A percentile compares a stretch with the other conserved stretches of the same genome.
phyloP scores from a whole-genome alignment of 2,329 filamentous ascomycete genomes.

The Huntiella bhutanensis region DNA sequence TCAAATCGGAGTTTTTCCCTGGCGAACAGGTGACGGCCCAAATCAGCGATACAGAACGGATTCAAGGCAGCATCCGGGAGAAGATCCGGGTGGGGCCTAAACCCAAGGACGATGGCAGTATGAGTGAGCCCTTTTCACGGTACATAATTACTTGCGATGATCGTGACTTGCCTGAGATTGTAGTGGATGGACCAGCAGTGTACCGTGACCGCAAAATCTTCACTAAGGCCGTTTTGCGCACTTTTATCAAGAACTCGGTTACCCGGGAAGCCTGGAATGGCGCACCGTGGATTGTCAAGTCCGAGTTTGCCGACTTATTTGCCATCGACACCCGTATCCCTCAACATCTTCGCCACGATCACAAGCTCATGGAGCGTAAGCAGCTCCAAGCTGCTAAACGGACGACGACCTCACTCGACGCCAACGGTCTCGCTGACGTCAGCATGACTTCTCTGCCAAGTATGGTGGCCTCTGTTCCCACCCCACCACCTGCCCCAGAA shows the following conservation, averaged over 20 bases:
- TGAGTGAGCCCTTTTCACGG: conserved; percentile 52
- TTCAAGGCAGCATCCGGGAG: conserved; percentile 61
- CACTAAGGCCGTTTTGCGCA: conserved; percentile 81
- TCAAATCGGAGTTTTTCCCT: conserved; percentile 79
- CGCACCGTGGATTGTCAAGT: conserved; percentile 91
- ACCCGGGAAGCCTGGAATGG: conserved; percentile 81
- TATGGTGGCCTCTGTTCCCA: background rate
- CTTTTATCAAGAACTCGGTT: conserved; percentile 92
- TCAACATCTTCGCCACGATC: conserved; percentile 62
- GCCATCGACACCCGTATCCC: conserved; percentile 79
- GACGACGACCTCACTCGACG: conserved; percentile 26
- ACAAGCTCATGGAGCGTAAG: conserved; percentile 59
- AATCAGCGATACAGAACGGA: conserved; percentile 46
- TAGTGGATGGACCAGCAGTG: conserved; percentile 67
- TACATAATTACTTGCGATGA: conserved; percentile 65
- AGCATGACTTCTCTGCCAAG: conserved; percentile 10
- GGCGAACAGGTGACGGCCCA: conserved; percentile 67
- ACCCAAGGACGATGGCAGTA: conserved; percentile 45
- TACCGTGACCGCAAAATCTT: conserved; percentile 78
- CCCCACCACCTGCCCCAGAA: no score
- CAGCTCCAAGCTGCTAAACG: conserved; percentile 49
- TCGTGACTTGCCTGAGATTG: conserved; percentile 48
- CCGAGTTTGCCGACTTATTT: conserved; percentile 64
- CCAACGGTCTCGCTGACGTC: conserved; percentile 19
- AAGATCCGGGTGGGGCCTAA: conserved; percentile 59